phyloP scores from a whole-genome alignment of 306 rosid species.

The Pterocarpus santalinus region DNA sequence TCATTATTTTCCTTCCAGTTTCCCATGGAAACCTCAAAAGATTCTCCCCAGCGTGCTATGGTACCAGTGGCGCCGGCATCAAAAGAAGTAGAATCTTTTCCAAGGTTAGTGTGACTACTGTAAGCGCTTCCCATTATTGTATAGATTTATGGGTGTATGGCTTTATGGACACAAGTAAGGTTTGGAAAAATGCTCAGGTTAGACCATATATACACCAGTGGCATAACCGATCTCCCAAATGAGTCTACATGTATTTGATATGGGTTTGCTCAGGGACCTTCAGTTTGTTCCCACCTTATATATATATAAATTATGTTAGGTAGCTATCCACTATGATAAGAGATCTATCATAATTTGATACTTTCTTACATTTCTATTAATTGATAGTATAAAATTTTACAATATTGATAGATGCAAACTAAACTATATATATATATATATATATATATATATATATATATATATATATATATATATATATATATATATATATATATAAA shows the following conservation, averaged over 20 bases:
- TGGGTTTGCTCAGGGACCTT: background rate
- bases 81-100: constrained; percentile 17
- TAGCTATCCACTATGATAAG: too few species aligned
- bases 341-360: too few species aligned
- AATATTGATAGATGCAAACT: too few species aligned
- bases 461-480: too few species aligned
- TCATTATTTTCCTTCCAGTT: constrained; percentile 21
- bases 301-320: too few species aligned
- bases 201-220: background rate
- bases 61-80: constrained; percentile 4
- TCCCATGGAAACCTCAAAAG: constrained; percentile 35
- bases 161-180: background rate
- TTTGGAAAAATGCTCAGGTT: background rate
- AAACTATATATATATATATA: too few species aligned
- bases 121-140: constrained; percentile 25
- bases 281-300: background rate
- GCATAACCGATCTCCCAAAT: too few species aligned
- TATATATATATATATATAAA: too few species aligned
- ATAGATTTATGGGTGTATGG: background rate
- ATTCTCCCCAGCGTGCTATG: constrained; percentile 36
- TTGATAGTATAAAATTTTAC: too few species aligned
- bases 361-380: too few species aligned
- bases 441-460: too few species aligned
- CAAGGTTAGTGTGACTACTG: constrained; percentile 42
- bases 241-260: too few species aligned